phyloP scores from a whole-genome alignment of 805 yeast genomes.

The Sporopachydermia lactativora region DNA sequence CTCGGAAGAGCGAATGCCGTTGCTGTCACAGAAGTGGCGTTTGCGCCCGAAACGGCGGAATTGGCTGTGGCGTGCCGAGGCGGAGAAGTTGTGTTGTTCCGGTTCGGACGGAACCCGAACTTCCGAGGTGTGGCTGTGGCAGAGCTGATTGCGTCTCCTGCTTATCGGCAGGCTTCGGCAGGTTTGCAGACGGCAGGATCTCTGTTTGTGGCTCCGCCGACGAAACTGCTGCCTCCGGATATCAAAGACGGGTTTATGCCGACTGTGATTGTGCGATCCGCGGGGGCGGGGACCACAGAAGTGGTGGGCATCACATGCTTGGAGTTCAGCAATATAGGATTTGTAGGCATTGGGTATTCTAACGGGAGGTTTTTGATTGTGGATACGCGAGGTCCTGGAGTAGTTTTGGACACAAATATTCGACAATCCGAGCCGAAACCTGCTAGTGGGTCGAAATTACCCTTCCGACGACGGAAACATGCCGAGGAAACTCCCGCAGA shows the following conservation, averaged over 20 bases:
- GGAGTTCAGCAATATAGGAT: constrained; percentile 63
- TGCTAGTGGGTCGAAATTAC: too few species aligned
- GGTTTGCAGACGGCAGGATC: neutral
- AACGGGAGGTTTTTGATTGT: constrained; percentile 63
- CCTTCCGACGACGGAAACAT: too few species aligned
- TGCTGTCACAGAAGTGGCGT: constrained; percentile 45
- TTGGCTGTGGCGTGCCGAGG: constrained; percentile 49
- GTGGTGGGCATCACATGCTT: constrained; percentile 46
- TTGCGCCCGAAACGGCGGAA: constrained; percentile 68
- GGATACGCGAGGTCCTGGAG: constrained; percentile 57
- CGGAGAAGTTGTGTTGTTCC: constrained; percentile 67
- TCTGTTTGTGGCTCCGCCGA: neutral
- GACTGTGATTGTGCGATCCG: constrained; percentile 28
- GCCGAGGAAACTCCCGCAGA: too few species aligned
- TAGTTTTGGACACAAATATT: constrained; percentile 27
- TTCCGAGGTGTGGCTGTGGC: constrained; percentile 16
- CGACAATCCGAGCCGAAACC: too few species aligned
- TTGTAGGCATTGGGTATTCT: constrained; percentile 66
- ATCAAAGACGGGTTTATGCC: constrained; percentile 53
- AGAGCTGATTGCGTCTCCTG: constrained; percentile 11
- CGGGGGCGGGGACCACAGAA: constrained; percentile 26
- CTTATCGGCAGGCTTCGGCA: constrained; percentile 2
- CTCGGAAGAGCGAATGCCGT: constrained; percentile 30
- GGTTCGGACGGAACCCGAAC: constrained; percentile 42
- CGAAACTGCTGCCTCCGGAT: constrained; percentile 32